phyloP scores from a whole-genome alignment of 2,329 filamentous ascomycete genomes.

The Botrytis aclada region DNA sequence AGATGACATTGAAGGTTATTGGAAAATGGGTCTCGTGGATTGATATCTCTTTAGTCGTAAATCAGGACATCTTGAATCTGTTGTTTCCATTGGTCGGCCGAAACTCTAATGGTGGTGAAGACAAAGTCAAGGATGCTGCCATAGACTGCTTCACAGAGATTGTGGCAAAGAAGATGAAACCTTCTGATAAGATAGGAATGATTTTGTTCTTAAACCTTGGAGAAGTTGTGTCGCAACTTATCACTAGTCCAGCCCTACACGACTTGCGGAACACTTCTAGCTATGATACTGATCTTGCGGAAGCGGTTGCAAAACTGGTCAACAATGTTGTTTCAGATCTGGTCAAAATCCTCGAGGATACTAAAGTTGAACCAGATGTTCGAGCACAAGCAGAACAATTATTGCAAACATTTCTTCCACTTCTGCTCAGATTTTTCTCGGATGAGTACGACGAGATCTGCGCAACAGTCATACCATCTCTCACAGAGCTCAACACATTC shows the following conservation, averaged over 20 bases:
- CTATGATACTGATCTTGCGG: conserved; percentile 94
- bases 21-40: conserved; percentile 99
- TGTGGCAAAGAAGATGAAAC: conserved; percentile 96
- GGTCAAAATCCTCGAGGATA: conserved; percentile 77
- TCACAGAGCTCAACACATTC: conserved; percentile 89
- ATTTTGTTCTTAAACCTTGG: conserved; percentile 86
- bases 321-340: conserved; percentile 87
- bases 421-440: conserved; percentile 88
- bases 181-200: conserved; percentile 88
- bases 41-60: conserved; percentile 90
- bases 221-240: conserved; percentile 80
- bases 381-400: conserved; percentile 76
- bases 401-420: conserved; percentile 78
- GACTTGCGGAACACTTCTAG: conserved; percentile 76
- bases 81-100: conserved; percentile 86
- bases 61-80: conserved; percentile 78
- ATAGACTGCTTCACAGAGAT: conserved; percentile 96
- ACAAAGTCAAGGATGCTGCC: conserved; percentile 83
- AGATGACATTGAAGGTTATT: conserved; percentile 87
- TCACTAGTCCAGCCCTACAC: conserved; percentile 75
- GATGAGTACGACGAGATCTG: conserved; percentile 99
- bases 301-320: conserved; percentile 91
- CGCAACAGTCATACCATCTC: conserved; percentile 87
- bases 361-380: conserved; percentile 57
- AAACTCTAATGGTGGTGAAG: conserved; percentile 58